Conservation (phyloP, 305 asterid genomes). For the Rubia balearica region DNA sequence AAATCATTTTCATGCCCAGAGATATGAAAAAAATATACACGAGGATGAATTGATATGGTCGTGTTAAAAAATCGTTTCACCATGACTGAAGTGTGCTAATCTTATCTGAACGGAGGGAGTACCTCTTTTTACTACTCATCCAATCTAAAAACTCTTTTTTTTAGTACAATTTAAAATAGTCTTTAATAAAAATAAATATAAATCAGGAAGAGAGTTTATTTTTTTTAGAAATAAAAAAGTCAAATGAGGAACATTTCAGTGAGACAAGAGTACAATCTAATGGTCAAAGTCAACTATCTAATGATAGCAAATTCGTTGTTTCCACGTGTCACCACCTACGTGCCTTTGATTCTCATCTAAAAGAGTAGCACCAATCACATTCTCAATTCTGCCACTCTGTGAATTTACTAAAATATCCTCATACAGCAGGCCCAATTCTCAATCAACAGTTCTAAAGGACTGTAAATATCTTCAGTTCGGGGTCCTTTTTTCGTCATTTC, state of each 20-base stretch:
- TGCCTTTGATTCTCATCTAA: neutral
- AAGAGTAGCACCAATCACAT: neutral
- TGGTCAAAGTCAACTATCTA: neutral
- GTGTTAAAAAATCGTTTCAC: too few relatives aligned
- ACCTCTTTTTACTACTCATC: too few relatives aligned
- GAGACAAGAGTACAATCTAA: neutral
- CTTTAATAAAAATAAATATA: too few relatives aligned
- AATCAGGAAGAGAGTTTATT: too few relatives aligned
- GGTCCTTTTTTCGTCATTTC: slow-evolving; percentile 9
- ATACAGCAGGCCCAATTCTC: neutral
- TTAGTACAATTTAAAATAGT: too few relatives aligned
- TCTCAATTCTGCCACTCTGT: neutral
- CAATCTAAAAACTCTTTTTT: too few relatives aligned
- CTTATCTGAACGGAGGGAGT: too few relatives aligned
- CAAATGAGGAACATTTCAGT: neutral
- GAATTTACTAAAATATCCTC: slow-evolving; percentile 10
- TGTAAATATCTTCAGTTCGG: slow-evolving; percentile 1
- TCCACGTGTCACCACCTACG: slow-evolving; percentile 11
- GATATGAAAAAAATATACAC: neutral
- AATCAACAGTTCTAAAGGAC: neutral
- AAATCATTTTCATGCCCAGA: neutral
- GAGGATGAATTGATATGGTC: neutral
- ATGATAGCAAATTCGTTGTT: neutral
- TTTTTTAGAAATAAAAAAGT: neutral
- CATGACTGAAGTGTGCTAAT: too few relatives aligned